Evolutionary conservation across 768 basidiomycete genomes (phyloP).

Genomic region (Russula foetens): DNA sequence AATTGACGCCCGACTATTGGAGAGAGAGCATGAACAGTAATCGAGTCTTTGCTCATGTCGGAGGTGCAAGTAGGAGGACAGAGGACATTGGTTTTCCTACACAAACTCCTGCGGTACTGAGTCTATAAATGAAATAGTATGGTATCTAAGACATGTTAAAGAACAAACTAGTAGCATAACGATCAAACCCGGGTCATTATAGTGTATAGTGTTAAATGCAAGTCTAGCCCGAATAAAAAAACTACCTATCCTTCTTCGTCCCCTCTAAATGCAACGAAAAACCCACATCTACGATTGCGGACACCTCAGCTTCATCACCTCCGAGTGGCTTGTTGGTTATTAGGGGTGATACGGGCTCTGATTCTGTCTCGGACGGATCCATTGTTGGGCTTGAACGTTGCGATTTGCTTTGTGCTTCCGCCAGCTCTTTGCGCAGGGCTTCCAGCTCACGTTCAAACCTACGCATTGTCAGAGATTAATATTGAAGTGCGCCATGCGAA

Average conservation of each 20-base stretch:
- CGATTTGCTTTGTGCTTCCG: conserved; percentile 39
- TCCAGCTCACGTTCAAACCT: conserved; percentile 94
- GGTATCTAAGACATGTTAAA: neutral
- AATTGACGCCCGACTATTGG: neutral
- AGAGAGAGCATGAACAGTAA: conserved; percentile 5
- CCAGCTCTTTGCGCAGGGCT: conserved; percentile 82
- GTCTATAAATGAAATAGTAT: neutral
- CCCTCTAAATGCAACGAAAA: neutral
- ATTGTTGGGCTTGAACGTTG: conserved; percentile 14
- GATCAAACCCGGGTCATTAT: neutral
- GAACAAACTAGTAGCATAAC: neutral
- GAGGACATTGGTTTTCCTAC: neutral
- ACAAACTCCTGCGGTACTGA: neutral
- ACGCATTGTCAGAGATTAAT: neutral
- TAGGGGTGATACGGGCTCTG: conserved; percentile 18
- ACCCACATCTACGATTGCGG: neutral
- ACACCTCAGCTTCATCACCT: neutral
- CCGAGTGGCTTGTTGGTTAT: neutral
- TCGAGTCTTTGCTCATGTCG: neutral
- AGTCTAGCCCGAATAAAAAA: neutral
- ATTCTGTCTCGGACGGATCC: conserved; percentile 8
- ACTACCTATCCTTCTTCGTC: conserved; percentile 10
- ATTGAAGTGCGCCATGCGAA: no score
- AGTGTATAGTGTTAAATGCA: neutral
- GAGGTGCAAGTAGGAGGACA: neutral